Conservation (phyloP, 192 early-diverging fungal genomes). For the Podila horticola region DNA sequence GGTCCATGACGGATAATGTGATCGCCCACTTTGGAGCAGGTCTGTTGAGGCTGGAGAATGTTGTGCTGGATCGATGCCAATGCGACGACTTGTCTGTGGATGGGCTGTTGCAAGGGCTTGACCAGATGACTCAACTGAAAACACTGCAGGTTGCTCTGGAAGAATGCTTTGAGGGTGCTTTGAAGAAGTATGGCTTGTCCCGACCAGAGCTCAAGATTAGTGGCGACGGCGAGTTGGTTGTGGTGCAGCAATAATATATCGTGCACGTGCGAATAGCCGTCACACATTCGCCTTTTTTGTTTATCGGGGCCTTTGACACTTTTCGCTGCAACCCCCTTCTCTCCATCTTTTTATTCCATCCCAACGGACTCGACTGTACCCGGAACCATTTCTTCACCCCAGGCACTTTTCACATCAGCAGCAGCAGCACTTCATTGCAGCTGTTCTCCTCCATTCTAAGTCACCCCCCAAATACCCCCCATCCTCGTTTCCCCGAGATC, state of each 20-base stretch:
- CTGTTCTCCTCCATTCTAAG: neutral
- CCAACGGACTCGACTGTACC: too few relatives aligned
- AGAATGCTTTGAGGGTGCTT: neutral
- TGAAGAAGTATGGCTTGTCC: neutral
- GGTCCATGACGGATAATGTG: conserved; percentile 19
- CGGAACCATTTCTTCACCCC: too few relatives aligned
- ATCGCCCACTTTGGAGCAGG: neutral
- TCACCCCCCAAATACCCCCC: neutral
- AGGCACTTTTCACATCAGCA: too few relatives aligned
- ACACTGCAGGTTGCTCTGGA: conserved; percentile 7
- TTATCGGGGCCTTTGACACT: neutral
- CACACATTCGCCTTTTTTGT: neutral
- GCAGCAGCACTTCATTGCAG: too few relatives aligned
- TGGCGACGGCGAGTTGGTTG: neutral
- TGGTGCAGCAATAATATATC: neutral
- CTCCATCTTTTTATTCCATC: neutral
- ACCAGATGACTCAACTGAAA: conserved; percentile 15
- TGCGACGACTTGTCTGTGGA: conserved; percentile 10
- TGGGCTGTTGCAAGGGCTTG: conserved; percentile 10
- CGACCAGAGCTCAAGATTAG: conserved; percentile 2
- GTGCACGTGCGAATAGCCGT: neutral
- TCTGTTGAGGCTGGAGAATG: neutral
- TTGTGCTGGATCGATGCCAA: conserved; percentile 21
- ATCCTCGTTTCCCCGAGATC: neutral
- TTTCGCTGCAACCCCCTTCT: neutral